Percentiles rank a stretch among this genome's conserved stretches.
Conservation (phyloP, 164 flowering plant species). For the Chimonanthus praecox region DNA sequence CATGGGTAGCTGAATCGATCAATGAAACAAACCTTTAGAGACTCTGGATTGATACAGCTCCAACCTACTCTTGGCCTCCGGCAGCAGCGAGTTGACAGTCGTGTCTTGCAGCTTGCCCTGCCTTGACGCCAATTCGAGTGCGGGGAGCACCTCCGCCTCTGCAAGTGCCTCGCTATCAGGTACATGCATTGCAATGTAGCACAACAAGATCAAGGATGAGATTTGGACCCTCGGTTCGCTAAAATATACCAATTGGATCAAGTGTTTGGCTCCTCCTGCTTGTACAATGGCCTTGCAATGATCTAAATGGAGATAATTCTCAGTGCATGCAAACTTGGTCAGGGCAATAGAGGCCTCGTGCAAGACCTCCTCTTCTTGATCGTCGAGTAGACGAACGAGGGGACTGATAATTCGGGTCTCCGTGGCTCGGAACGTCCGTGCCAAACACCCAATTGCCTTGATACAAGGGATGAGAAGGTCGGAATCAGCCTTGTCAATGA, state of each 20-base stretch:
- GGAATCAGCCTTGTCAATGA: slow-evolving; percentile 44
- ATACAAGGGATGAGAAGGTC: slow-evolving; percentile 63
- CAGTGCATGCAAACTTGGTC: slow-evolving; percentile 60
- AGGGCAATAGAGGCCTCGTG: slow-evolving; percentile 61
- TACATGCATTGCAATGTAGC: slow-evolving; percentile 52
- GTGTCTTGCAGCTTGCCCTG: slow-evolving; percentile 44
- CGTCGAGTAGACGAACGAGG: slow-evolving; percentile 65
- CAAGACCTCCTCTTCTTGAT: slow-evolving; percentile 48
- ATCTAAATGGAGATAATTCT: slow-evolving; percentile 53
- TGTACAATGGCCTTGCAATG: slow-evolving; percentile 66
- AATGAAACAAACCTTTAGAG: slow-evolving; percentile 31
- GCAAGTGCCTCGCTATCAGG: slow-evolving; percentile 72
- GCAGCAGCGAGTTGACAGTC: slow-evolving; percentile 30
- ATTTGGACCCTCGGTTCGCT: slow-evolving; percentile 61
- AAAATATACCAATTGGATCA: slow-evolving; percentile 68
- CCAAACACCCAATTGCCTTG: slow-evolving; percentile 55
- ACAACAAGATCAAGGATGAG: slow-evolving; percentile 44
- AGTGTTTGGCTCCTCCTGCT: slow-evolving; percentile 56
- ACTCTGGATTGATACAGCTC: slow-evolving; percentile 75
- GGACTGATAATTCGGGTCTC: slow-evolving; percentile 71
- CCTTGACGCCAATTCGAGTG: slow-evolving; percentile 74
- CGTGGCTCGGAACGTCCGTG: slow-evolving; percentile 69
- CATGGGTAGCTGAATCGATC: not conserved
- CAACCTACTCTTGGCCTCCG: slow-evolving; percentile 60
- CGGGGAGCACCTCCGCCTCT: slow-evolving; percentile 60